A percentile compares a stretch with the other conserved stretches of the same genome.
phyloP scores from a whole-genome alignment of 1,139 yeast genomes.

The Taphrina wiesneri region DNA sequence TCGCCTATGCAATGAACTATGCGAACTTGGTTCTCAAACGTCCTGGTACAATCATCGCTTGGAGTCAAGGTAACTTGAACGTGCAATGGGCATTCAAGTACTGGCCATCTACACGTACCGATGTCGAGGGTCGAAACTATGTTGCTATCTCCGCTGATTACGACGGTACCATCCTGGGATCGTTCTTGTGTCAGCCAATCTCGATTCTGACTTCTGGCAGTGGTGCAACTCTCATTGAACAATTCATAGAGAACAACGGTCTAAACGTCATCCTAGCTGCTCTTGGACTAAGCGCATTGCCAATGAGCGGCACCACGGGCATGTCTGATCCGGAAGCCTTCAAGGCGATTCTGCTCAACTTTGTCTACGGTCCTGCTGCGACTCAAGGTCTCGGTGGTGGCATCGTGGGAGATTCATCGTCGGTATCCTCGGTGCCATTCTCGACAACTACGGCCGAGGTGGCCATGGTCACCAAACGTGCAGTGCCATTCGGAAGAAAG shows the following conservation, averaged over 20 bases:
- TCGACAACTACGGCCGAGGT: neutral
- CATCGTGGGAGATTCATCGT: neutral
- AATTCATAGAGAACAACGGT: constrained; percentile 4
- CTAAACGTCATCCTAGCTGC: neutral
- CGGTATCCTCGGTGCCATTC: neutral
- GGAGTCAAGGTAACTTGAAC: constrained; percentile 28
- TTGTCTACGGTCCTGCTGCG: constrained; percentile 1
- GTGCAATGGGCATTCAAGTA: constrained; percentile 29
- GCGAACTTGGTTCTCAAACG: constrained; percentile 14
- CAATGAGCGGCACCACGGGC: neutral
- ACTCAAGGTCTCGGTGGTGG: constrained; percentile 7
- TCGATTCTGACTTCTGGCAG: constrained; percentile 16
- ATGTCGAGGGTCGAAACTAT: constrained; percentile 10
- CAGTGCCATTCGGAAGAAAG: constrained; percentile 7
- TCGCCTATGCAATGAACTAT: constrained; percentile 29
- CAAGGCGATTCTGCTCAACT: neutral
- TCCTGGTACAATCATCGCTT: constrained; percentile 16
- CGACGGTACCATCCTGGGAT: constrained; percentile 15
- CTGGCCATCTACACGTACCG: constrained; percentile 21
- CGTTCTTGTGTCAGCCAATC: constrained; percentile 18
- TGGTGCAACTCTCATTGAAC: constrained; percentile 11
- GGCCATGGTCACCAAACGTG: neutral
- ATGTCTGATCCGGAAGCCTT: constrained; percentile 13
- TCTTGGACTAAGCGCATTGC: constrained; percentile 1
- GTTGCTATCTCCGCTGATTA: constrained; percentile 19